Evolutionary conservation across 2,329 filamentous ascomycete species (phyloP), one percentile per base, ranked within the genome.

Genomic region (Aureobasidium sp.): DNA sequence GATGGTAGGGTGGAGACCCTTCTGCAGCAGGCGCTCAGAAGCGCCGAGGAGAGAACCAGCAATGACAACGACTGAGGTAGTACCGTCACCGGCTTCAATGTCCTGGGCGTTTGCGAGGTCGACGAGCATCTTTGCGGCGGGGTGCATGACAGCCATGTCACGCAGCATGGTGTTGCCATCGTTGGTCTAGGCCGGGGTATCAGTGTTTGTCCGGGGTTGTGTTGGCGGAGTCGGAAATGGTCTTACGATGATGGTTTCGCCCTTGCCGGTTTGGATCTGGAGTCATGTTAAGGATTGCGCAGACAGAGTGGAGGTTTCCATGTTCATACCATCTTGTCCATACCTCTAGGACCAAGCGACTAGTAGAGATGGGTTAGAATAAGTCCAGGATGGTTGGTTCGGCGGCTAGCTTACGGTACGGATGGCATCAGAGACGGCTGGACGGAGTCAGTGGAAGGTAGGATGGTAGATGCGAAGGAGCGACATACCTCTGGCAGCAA

Each of bases 81-180:
- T 99, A 71, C 94, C 95, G 76, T 99, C 94, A 79, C 94, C 94
- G 66, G 94, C 94, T 77, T 99, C 94, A 65, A 99, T 91, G 80
- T 99, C 94, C 77, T 99, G 94, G 67, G 94, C 94, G 68, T 94
- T 90, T 71, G 93, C 95, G 65, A 99, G 84, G 76, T 99, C 92
- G 72, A 99, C 94, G 68, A 99, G 83, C 94, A 99, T 99, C 81
- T 96, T 97, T 57, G 94, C 94, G 53, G 95, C 96, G n/a, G 94
- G 94, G 75, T 99, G 94, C 88, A 99, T 91, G 68, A 99, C 94
- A 67, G 90, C 89, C 94, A 99, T 97, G 81, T 93, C 93, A 80
- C 90, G 96, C 73, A 99, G 80, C 93, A 99, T 99, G 63, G 94
- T 99, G 80, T 95, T 96, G 76, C 94, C 94, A 78, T 99, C 94